A percentile compares a stretch with the other conserved stretches of the same genome.
Evolutionary conservation across 2,329 filamentous ascomycete species (phyloP).

Genomic region (Trichothecium roseum): DNA sequence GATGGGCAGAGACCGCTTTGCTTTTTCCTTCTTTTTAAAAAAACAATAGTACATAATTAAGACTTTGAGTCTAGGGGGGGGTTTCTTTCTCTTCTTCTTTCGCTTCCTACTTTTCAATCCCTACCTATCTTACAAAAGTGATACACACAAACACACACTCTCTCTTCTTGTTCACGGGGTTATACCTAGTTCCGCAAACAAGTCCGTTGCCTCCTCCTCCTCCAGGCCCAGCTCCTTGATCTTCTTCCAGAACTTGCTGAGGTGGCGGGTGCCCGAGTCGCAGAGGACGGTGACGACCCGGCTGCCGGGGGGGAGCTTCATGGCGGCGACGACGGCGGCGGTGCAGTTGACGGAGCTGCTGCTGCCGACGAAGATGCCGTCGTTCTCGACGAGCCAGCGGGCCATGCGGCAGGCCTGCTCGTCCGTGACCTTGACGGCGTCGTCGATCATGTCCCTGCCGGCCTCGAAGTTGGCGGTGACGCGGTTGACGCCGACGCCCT

Average conservation of each 20-base stretch:
- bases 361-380: conserved; percentile 89
- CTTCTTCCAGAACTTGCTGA: conserved; percentile 77
- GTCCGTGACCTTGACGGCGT: conserved; percentile 82
- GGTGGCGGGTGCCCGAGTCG: conserved; percentile 70
- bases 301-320: conserved; percentile 49
- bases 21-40: too few relatives aligned
- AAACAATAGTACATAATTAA: too few relatives aligned
- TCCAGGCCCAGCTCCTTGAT: conserved; percentile 60
- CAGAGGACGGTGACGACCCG: conserved; percentile 76
- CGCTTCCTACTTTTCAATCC: conserved; percentile 2
- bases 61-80: not conserved
- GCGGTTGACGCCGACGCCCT: conserved; percentile 91
- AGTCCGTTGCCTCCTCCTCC: conserved; percentile 36
- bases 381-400: conserved; percentile 89
- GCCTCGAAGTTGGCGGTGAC: conserved; percentile 90
- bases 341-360: conserved; percentile 96
- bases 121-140: too few relatives aligned
- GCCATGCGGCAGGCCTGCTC: conserved; percentile 87
- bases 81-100: conserved; percentile 5
- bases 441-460: conserved; percentile 76
- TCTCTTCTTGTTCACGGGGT: conserved; percentile 7
- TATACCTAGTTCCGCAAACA: conserved; percentile 42
- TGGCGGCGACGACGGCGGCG: conserved; percentile 60
- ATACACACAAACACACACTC: too few relatives aligned
- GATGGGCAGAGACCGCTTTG: too few relatives aligned